phyloP scores from a whole-genome alignment of 352 stramenopile genomes.

The Phytophthora pinifolia region DNA sequence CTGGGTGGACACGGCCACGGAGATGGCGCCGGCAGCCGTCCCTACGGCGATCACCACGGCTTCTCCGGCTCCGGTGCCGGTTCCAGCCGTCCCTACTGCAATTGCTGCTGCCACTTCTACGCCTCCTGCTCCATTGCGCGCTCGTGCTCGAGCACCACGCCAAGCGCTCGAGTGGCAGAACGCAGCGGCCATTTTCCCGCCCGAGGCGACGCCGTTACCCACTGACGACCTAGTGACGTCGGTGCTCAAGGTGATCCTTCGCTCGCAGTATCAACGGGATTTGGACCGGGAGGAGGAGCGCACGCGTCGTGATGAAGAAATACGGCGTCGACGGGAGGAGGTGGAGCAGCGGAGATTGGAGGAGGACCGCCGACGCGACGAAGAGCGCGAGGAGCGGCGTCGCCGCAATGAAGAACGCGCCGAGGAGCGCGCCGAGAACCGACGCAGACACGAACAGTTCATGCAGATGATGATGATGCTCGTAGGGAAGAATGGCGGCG shows the following conservation, averaged over 20 bases:
- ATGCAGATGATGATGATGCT: slow-evolving; percentile 47
- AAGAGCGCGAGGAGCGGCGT: slow-evolving; percentile 35
- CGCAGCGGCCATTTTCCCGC: slow-evolving; percentile 18
- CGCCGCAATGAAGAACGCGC: slow-evolving; percentile 31
- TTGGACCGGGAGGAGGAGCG: slow-evolving; percentile 37
- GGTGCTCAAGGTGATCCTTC: slow-evolving; percentile 36
- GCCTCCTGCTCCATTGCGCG: slow-evolving; percentile 5
- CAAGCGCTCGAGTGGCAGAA: slow-evolving; percentile 24
- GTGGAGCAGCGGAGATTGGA: slow-evolving; percentile 30
- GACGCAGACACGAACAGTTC: slow-evolving; percentile 38
- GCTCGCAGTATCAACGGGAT: slow-evolving; percentile 39
- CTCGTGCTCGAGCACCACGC: slow-evolving; percentile 7
- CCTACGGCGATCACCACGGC: not conserved
- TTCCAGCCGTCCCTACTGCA: not conserved
- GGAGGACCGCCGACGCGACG: slow-evolving; percentile 36
- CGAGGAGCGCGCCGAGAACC: slow-evolving; percentile 35
- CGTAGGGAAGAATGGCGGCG: slow-evolving; percentile 21
- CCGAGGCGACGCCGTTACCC: slow-evolving; percentile 19
- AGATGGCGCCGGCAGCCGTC: slow-evolving; percentile 4
- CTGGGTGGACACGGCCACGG: slow-evolving; percentile 20
- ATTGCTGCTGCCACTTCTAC: slow-evolving; percentile 1
- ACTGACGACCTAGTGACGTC: slow-evolving; percentile 36
- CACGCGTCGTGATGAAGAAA: slow-evolving; percentile 29
- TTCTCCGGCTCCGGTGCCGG: slow-evolving; percentile 2
- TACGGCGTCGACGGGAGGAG: slow-evolving; percentile 30